Evolutionary conservation across 352 stramenopile genomes (phyloP).

Genomic region (Pythium phragmiticola): DNA sequence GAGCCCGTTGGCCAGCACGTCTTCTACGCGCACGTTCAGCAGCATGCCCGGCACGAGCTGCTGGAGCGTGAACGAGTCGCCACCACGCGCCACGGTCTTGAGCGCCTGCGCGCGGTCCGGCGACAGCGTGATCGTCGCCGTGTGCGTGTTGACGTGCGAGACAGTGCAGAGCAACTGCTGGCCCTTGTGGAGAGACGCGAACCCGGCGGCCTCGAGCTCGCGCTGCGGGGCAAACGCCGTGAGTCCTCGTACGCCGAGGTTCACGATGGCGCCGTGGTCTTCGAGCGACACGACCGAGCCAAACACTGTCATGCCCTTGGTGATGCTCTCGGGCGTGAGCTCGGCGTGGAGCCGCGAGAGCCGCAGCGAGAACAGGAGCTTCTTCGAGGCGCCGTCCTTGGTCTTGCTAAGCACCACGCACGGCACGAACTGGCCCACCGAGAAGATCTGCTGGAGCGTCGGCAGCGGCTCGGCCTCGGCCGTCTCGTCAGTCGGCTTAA

Average conservation of each 20-base stretch:
- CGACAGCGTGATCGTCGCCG: slow-evolving; percentile 68
- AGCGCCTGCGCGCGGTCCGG: slow-evolving; percentile 58
- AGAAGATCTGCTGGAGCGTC: slow-evolving; percentile 58
- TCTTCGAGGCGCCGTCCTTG: slow-evolving; percentile 77
- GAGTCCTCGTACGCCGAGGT: slow-evolving; percentile 82
- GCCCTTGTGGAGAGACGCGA: slow-evolving; percentile 37
- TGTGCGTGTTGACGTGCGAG: slow-evolving; percentile 74
- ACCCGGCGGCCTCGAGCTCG: slow-evolving; percentile 45
- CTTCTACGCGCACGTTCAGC: slow-evolving; percentile 91
- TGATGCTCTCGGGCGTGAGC: slow-evolving; percentile 51
- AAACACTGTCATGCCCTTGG: slow-evolving; percentile 76
- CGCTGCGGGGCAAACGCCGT: slow-evolving; percentile 77
- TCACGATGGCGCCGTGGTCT: slow-evolving; percentile 94
- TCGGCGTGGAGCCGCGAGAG: slow-evolving; percentile 86
- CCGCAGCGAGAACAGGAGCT: slow-evolving; percentile 90
- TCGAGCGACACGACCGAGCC: slow-evolving; percentile 90
- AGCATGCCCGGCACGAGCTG: slow-evolving; percentile 92
- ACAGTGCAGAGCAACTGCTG: slow-evolving; percentile 75
- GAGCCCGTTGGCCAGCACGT: slow-evolving; percentile 83
- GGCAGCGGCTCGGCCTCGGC: slow-evolving; percentile 34
- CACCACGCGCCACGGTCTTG: slow-evolving; percentile 78
- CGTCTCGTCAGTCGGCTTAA: slow-evolving; percentile 14
- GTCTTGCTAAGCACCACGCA: slow-evolving; percentile 72
- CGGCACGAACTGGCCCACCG: slow-evolving; percentile 81
- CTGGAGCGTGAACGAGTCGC: slow-evolving; percentile 84